Evolutionary conservation across 257 asterid genomes (phyloP).

Genomic region (Henckelia pumila): DNA sequence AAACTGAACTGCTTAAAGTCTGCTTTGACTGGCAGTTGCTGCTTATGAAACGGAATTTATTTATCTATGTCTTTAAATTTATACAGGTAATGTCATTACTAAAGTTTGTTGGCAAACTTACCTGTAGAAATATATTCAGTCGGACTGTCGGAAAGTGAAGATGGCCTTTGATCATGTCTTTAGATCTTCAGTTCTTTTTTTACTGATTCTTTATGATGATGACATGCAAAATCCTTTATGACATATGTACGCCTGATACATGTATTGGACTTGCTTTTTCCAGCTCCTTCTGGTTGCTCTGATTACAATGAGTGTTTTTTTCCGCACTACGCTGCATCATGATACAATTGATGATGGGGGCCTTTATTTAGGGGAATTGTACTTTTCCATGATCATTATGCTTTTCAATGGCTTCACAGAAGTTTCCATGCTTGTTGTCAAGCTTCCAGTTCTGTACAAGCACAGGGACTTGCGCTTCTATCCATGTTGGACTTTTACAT

Average conservation of each 20-base stretch:
- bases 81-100: conserved; percentile 59
- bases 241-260: conserved; percentile 23
- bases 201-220: conserved; percentile 32
- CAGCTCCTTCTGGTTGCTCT: conserved; percentile 87
- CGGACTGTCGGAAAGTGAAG: no score
- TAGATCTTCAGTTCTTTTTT: conserved; percentile 11
- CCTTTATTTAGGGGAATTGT: conserved; percentile 75
- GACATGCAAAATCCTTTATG: conserved; percentile 26
- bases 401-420: conserved; percentile 95
- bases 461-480: conserved; percentile 87
- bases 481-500: conserved; percentile 91
- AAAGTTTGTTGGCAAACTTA: neutral
- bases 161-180: conserved; percentile 37
- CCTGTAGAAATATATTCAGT: conserved; percentile 13
- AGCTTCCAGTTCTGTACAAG: conserved; percentile 91
- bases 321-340: conserved; percentile 80
- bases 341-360: conserved; percentile 89
- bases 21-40: conserved; percentile 80
- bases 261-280: conserved; percentile 25
- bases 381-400: conserved; percentile 83
- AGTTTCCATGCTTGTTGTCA: conserved; percentile 89
- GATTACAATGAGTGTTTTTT: conserved; percentile 92
- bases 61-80: conserved; percentile 80
- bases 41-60: conserved; percentile 83
- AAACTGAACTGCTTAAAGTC: conserved; percentile 69